Percentiles rank a stretch among this genome's conserved stretches.
phyloP scores from a whole-genome alignment of 192 early-diverging fungal genomes.

The Coemansia pectinata region DNA sequence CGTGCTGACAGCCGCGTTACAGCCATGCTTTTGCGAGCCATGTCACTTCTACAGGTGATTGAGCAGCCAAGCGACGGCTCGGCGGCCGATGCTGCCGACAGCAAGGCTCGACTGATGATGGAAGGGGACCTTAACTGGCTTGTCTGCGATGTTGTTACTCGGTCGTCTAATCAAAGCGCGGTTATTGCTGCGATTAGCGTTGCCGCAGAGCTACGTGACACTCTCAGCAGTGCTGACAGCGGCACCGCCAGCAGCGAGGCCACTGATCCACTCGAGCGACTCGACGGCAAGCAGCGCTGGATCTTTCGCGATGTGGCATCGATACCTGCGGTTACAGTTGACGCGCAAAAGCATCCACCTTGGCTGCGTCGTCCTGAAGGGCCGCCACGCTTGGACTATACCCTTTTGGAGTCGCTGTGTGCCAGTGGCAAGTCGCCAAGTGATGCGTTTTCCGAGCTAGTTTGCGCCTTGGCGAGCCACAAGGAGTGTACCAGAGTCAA shows the following conservation, averaged over 20 bases:
- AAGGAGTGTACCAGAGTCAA: slow-evolving; percentile 18
- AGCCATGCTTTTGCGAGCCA: slow-evolving; percentile 23
- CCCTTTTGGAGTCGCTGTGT: slow-evolving; percentile 30
- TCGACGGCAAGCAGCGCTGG: slow-evolving; percentile 22
- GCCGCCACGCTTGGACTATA: slow-evolving; percentile 21
- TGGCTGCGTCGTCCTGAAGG: slow-evolving; percentile 3
- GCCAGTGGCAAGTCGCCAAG: slow-evolving; percentile 4
- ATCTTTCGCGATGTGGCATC: slow-evolving; percentile 17
- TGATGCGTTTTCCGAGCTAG: slow-evolving; percentile 33
- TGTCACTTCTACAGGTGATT: slow-evolving; percentile 17
- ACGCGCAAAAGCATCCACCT: not conserved
- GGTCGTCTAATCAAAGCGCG: slow-evolving; percentile 16
- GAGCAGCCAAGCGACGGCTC: not conserved
- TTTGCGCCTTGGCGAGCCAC: slow-evolving; percentile 26
- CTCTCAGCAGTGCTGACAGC: not conserved
- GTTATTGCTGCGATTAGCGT: slow-evolving; percentile 28
- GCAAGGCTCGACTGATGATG: slow-evolving; percentile 1
- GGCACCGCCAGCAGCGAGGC: not conserved
- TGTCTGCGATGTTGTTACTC: slow-evolving; percentile 18
- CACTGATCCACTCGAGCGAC: not conserved
- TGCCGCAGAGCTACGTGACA: slow-evolving; percentile 6
- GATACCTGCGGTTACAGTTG: slow-evolving; percentile 24
- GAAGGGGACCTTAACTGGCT: slow-evolving; percentile 35
- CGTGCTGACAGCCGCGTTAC: not conserved
- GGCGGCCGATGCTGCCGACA: not conserved